Evolutionary conservation across 139 green algal genomes (phyloP), one percentile per base, ranked within the genome.

Genomic region (Chlorella sp.): DNA sequence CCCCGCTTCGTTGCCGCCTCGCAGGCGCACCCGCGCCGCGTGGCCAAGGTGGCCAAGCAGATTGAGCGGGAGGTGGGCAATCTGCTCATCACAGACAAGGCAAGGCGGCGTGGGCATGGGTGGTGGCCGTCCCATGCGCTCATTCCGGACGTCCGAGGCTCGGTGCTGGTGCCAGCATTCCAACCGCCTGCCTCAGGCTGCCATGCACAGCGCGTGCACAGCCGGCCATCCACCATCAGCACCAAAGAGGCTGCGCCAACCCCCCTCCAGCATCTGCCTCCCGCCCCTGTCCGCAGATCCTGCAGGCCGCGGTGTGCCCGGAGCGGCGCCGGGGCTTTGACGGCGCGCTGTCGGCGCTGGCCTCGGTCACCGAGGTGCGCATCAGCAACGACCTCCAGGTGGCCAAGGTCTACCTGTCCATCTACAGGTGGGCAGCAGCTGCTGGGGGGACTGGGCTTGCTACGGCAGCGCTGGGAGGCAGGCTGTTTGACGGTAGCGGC

Each of bases 301-400:
- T 98, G 30, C 90, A 94, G 55, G 75, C 85, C 17, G 95, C 95
- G 28, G 87, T 98, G 23, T 94, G 89, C 72, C 96, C 96, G 18
- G 95, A 98, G 78, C 87, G 90, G 20, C 69, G 78, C 15, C 47
- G 89, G n/a, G 90, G 95, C 28, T 74, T 89, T 41, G 89, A 95
- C 74, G 88, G 78, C 34, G 81, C 89, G 23, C 39, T 98, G 32
- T 96, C 93, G 11, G 95, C 93, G 30, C 85, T 99, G 17, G 94
- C 94, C 44, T 93, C 78, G 60, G 91, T 99, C 62, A 98, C 95
- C 18, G 89, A 98, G 60, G 93, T 98, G 4, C 89, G 95, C 28
- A 74, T 99, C 16, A 96, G 94, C 26, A 93, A 93, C 55, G 96
- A 99, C 91, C 85, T 99, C 32, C 93, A 97, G 89, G 91, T 97